phyloP scores from a whole-genome alignment of 208 protist genomes.

The Borovskyia barvae region DNA sequence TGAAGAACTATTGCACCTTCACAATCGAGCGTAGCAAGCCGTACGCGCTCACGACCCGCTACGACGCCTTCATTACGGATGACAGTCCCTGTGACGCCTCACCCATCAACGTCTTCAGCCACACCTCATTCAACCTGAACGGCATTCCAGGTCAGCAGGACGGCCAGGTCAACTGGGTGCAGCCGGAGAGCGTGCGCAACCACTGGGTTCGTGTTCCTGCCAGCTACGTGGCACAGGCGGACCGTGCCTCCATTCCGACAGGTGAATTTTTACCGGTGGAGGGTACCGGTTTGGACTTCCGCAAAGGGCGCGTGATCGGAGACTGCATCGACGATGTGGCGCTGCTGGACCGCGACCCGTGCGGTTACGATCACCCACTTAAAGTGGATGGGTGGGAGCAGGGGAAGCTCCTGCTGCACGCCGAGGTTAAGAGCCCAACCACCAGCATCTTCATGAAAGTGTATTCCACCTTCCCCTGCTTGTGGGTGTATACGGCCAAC shows the following conservation, averaged over 20 bases:
- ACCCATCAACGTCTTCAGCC: constrained; percentile 52
- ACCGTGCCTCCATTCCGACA: constrained; percentile 36
- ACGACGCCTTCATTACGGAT: constrained; percentile 40
- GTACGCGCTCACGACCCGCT: constrained; percentile 34
- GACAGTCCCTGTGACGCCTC: constrained; percentile 32
- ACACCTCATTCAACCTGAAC: constrained; percentile 70
- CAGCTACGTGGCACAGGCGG: constrained; percentile 29
- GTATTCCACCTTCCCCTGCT: constrained; percentile 52
- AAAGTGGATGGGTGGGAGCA: constrained; percentile 38
- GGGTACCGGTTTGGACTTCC: constrained; percentile 42
- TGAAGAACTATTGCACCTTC: constrained; percentile 45
- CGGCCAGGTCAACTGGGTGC: constrained; percentile 16
- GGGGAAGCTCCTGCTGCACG: constrained; percentile 36
- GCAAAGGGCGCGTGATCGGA: constrained; percentile 22
- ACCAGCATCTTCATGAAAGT: constrained; percentile 59
- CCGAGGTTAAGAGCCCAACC: constrained; percentile 37
- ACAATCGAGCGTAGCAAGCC: constrained; percentile 29
- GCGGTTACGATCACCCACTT: constrained; percentile 62
- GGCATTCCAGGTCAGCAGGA: constrained; percentile 32
- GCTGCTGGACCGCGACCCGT: constrained; percentile 39
- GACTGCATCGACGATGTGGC: constrained; percentile 33
- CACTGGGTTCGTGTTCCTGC: constrained; percentile 39
- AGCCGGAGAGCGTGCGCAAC: constrained; percentile 33
- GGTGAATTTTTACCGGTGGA: constrained; percentile 32
- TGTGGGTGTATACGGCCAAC: constrained; percentile 77